phyloP scores from a whole-genome alignment of 495 filamentous ascomycete species.

The Viridothelium virens region DNA sequence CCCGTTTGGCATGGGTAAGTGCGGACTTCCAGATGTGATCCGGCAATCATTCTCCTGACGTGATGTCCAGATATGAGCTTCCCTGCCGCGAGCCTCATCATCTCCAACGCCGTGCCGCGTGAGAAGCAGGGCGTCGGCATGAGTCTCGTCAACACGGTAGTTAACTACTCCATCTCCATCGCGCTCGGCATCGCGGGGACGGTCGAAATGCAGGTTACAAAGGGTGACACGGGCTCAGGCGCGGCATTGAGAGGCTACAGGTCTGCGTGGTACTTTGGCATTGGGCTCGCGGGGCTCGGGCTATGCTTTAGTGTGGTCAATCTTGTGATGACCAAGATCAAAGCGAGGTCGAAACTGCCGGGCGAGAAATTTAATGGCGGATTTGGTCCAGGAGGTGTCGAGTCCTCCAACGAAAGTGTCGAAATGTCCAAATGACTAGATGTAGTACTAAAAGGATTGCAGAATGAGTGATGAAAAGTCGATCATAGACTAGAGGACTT shows the following conservation, averaged over 20 bases:
- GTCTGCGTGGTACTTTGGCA: slow-evolving; percentile 48
- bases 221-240: slow-evolving; percentile 2
- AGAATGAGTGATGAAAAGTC: slow-evolving; percentile 8
- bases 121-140: slow-evolving; percentile 42
- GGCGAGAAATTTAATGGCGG: background rate
- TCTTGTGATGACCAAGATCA: slow-evolving; percentile 7
- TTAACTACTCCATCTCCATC: slow-evolving; percentile 42
- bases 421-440: slow-evolving; percentile 3
- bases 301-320: slow-evolving; percentile 21
- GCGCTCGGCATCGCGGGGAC: slow-evolving; percentile 45
- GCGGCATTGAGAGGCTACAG: slow-evolving; percentile 40
- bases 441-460: background rate
- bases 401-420: background rate
- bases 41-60: slow-evolving; percentile 36
- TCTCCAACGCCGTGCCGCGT: slow-evolving; percentile 36
- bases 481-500: background rate
- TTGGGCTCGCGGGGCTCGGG: slow-evolving; percentile 44
- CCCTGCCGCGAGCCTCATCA: slow-evolving; percentile 33
- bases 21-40: slow-evolving; percentile 38
- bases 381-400: background rate
- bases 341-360: slow-evolving; percentile 2
- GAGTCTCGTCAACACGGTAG: slow-evolving; percentile 39
- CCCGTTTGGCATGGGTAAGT: slow-evolving; percentile 28
- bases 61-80: slow-evolving; percentile 32
- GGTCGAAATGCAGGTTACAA: slow-evolving; percentile 28